These are phyloP conservation scores for Diaporthe velutina DNA, from an alignment of 2,329 filamentous ascomycete species.

Conservation along the genomic window DNA sequence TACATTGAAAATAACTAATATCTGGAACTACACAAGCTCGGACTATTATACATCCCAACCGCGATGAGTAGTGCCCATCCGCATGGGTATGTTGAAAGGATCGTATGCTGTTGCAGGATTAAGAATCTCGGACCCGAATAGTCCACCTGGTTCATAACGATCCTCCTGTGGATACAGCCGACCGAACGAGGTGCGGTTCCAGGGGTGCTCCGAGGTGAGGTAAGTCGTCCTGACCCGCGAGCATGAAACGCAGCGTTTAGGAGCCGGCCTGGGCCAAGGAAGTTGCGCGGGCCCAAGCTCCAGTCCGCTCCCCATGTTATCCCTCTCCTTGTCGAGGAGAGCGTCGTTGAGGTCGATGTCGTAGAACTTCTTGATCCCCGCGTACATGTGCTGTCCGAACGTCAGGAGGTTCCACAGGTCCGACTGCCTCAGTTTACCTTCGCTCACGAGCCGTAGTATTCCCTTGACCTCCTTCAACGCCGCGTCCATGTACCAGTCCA, in stretches of 20 bases:
- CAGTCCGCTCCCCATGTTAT: background rate
- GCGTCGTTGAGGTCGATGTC: background rate
- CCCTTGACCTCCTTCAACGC: background rate
- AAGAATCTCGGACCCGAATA: background rate
- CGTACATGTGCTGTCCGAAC: background rate
- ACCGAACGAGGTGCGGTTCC: background rate
- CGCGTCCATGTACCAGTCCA: slow-evolving; percentile 1
- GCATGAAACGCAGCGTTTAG: background rate
- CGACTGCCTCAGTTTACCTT: background rate
- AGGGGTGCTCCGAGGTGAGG: background rate
- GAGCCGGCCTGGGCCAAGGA: background rate
- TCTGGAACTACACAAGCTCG: background rate
- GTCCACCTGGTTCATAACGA: background rate
- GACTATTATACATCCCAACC: background rate
- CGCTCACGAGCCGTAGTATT: background rate
- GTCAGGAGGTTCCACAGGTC: background rate
- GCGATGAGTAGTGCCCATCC: background rate
- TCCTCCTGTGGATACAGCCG: background rate
- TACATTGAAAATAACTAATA: background rate
- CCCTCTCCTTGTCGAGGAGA: background rate
- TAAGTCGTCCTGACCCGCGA: background rate
- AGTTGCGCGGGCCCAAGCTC: background rate
- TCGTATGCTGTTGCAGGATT: background rate
- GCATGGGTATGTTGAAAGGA: background rate
- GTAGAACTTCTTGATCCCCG: background rate